Conservation (phyloP, 495 filamentous ascomycete species). For the Darksidea phi region DNA sequence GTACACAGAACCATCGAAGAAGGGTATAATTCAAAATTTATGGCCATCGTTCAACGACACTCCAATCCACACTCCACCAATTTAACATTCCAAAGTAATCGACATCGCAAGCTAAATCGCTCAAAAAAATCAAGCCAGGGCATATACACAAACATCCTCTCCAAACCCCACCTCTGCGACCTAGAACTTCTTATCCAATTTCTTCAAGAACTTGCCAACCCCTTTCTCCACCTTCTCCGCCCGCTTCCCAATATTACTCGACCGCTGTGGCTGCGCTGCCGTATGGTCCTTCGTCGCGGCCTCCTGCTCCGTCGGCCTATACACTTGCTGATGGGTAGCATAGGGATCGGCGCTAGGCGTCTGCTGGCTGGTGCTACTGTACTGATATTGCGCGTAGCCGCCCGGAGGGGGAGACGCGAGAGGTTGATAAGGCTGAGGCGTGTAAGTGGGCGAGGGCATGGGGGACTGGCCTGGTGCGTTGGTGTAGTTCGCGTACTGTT, state of each 20-base stretch:
- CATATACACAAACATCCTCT: slow-evolving; percentile 2
- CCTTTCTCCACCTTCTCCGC: slow-evolving; percentile 73
- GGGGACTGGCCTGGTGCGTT: slow-evolving; percentile 24
- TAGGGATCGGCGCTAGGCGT: slow-evolving; percentile 52
- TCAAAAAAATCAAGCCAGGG: too few relatives aligned
- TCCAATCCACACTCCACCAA: too few relatives aligned
- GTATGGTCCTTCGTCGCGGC: slow-evolving; percentile 43
- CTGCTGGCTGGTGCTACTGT: slow-evolving; percentile 32
- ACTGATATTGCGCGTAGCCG: slow-evolving; percentile 28
- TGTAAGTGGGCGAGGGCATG: slow-evolving; percentile 38
- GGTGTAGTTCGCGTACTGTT: slow-evolving; percentile 39
- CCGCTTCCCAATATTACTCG: slow-evolving; percentile 64
- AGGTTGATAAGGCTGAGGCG: slow-evolving; percentile 41
- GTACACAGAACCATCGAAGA: too few relatives aligned
- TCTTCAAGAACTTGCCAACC: slow-evolving; percentile 79
- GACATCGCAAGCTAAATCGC: too few relatives aligned
- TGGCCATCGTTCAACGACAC: too few relatives aligned
- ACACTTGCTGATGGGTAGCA: slow-evolving; percentile 71
- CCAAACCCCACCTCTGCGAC: neutral
- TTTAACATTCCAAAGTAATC: too few relatives aligned
- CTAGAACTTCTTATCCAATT: slow-evolving; percentile 81
- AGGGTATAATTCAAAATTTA: too few relatives aligned
- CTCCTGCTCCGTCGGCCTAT: slow-evolving; percentile 64
- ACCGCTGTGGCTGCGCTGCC: slow-evolving; percentile 43
- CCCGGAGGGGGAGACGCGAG: slow-evolving; percentile 33